These are phyloP conservation scores for Beauveria bassiana DNA, from an alignment of 2,329 filamentous ascomycete species.

Conservation along the genomic window DNA sequence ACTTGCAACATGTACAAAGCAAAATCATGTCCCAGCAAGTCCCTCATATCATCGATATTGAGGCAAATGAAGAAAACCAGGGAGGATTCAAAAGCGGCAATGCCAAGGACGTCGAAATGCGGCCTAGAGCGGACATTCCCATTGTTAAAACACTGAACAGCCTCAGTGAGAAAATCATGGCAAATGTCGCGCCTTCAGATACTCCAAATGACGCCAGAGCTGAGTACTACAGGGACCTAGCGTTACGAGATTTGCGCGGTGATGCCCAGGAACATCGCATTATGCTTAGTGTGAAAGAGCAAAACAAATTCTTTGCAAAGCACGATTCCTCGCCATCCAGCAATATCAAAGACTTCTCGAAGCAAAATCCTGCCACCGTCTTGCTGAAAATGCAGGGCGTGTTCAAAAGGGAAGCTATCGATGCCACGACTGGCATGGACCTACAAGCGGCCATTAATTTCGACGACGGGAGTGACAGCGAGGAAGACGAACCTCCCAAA, in stretches of 20 bases:
- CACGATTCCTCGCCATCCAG: conserved; percentile 40
- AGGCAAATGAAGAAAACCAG: conserved; percentile 91
- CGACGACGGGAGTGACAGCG: conserved; percentile 61
- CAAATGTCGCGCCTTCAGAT: conserved; percentile 74
- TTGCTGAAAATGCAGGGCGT: conserved; percentile 57
- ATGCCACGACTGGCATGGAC: conserved; percentile 45
- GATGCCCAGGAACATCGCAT: conserved; percentile 69
- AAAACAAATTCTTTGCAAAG: conserved; percentile 71
- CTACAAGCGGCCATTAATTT: conserved; percentile 60
- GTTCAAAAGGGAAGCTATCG: conserved; percentile 43
- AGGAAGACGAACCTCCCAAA: conserved; percentile 46
- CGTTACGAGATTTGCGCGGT: conserved; percentile 71
- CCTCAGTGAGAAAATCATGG: conserved; percentile 88
- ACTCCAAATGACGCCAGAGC: conserved; percentile 53
- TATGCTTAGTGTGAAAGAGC: conserved; percentile 79
- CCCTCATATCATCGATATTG: conserved; percentile 83
- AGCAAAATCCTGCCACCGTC: conserved; percentile 63
- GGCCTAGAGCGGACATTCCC: conserved; percentile 71
- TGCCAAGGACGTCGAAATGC: conserved; percentile 82
- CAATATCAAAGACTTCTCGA: conserved; percentile 49
- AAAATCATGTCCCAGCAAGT: conserved; percentile 57
- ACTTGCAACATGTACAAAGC: conserved; percentile 45
- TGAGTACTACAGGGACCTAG: conserved; percentile 67
- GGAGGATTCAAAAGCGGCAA: conserved; percentile 78
- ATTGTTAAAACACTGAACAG: conserved; percentile 86